A percentile compares a stretch with the other conserved stretches of the same genome.
These are phyloP conservation scores for Diophrys sp. DNA, from an alignment of 73 alveolate genomes.

Conservation along the genomic window DNA sequence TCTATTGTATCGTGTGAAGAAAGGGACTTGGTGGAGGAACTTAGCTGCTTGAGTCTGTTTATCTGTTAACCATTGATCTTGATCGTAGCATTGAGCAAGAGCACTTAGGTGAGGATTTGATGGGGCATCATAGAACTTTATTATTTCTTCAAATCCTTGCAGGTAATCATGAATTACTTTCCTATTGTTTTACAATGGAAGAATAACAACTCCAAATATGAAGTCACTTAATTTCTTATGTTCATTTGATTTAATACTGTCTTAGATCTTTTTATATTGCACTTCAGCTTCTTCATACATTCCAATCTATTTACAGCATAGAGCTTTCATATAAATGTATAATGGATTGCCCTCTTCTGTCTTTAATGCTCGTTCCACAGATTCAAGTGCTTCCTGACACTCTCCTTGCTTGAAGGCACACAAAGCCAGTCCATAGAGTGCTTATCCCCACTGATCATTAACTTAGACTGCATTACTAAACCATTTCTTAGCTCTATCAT, in stretches of 20 bases:
- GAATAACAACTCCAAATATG: slow-evolving; percentile 44
- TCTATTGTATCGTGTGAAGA: background rate
- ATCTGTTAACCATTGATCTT: background rate
- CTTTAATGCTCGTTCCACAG: slow-evolving; percentile 29
- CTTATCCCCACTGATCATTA: slow-evolving; percentile 28
- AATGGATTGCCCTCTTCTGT: slow-evolving; percentile 1
- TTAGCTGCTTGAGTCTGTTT: background rate
- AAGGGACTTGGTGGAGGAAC: background rate
- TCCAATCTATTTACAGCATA: slow-evolving; percentile 11
- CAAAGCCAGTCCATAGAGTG: slow-evolving; percentile 53
- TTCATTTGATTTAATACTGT: slow-evolving; percentile 26
- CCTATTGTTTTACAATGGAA: slow-evolving; percentile 34
- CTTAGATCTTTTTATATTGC: slow-evolving; percentile 9
- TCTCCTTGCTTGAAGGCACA: slow-evolving; percentile 27
- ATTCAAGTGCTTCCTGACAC: slow-evolving; percentile 13
- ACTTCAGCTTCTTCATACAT: slow-evolving; percentile 24
- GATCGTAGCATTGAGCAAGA: background rate
- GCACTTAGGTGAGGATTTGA: too few relatives aligned
- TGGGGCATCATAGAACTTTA: slow-evolving; percentile 32
- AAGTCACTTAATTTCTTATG: slow-evolving; percentile 29
- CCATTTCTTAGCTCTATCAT: slow-evolving; percentile 42
- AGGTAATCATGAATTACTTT: slow-evolving; percentile 20
- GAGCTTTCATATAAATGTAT: slow-evolving; percentile 21
- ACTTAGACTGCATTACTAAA: slow-evolving; percentile 11
- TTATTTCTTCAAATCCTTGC: slow-evolving; percentile 34